Conservation (phyloP, 345 rosid genomes). For the Hibiscus tridactylites region DNA sequence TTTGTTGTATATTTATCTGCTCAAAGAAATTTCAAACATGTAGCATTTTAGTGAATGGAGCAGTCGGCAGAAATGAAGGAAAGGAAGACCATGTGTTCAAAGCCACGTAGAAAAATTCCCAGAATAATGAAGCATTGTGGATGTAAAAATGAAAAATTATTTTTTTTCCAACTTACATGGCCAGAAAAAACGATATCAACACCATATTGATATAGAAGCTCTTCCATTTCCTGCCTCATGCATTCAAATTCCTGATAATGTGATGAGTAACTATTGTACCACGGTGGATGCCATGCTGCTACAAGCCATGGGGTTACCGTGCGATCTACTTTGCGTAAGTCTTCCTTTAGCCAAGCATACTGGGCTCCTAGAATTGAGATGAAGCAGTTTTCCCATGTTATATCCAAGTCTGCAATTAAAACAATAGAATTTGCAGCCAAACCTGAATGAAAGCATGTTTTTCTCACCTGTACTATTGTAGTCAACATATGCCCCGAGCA, state of each 20-base stretch:
- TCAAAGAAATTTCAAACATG: not conserved
- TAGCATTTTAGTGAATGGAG: not conserved
- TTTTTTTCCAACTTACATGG: slow-evolving; percentile 44
- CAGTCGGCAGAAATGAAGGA: not conserved
- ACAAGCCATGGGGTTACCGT: slow-evolving; percentile 70
- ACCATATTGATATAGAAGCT: slow-evolving; percentile 52
- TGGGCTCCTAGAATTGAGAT: slow-evolving; percentile 45
- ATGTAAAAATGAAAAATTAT: not conserved
- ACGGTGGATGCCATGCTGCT: slow-evolving; percentile 82
- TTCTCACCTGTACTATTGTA: slow-evolving; percentile 54
- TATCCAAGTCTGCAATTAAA: not conserved
- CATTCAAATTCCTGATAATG: slow-evolving; percentile 93
- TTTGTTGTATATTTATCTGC: not conserved
- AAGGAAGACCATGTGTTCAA: not conserved
- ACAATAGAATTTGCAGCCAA: not conserved
- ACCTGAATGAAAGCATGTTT: not conserved
- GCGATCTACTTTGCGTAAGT: slow-evolving; percentile 47
- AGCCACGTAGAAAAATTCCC: not conserved
- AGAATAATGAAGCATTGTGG: not conserved
- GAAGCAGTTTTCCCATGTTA: not conserved
- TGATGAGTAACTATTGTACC: slow-evolving; percentile 74
- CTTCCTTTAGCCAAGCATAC: slow-evolving; percentile 63
- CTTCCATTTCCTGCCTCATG: slow-evolving; percentile 90
- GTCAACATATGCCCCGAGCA: slow-evolving; percentile 81
- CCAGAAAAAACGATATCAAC: slow-evolving; percentile 73